A percentile compares a stretch with the other conserved stretches of the same genome.
Conservation (phyloP, 805 yeast species). For the Metschnikowia chrysomelidarum region DNA sequence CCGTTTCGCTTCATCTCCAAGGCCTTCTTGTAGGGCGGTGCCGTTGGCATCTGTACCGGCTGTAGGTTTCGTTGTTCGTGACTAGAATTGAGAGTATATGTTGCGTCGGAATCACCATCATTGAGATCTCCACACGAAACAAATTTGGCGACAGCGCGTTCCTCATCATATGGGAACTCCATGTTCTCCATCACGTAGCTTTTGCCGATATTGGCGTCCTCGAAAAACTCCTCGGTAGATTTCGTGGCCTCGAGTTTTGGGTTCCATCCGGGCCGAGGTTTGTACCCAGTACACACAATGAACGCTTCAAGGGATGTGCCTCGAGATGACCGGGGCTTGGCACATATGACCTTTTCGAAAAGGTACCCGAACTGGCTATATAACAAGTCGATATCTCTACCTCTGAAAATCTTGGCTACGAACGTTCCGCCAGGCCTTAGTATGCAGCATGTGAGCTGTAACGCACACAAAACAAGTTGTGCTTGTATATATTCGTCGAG, state of each 20-base stretch:
- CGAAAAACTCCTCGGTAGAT: constrained; percentile 82
- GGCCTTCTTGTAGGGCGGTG: constrained; percentile 95
- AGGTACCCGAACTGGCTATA: constrained; percentile 88
- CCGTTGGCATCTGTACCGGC: constrained; percentile 94
- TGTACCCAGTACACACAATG: constrained; percentile 85
- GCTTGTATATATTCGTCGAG: constrained; percentile 97
- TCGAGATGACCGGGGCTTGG: constrained; percentile 93
- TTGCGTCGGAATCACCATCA: constrained; percentile 92
- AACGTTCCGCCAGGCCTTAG: constrained; percentile 88
- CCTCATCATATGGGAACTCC: constrained; percentile 51
- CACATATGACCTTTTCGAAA: constrained; percentile 86
- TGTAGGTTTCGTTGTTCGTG: constrained; percentile 56
- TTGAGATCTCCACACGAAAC: constrained; percentile 92
- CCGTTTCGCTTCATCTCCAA: constrained; percentile 83
- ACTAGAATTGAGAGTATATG: constrained; percentile 58
- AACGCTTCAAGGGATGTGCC: constrained; percentile 94
- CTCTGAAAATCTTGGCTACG: constrained; percentile 95
- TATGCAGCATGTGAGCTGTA: constrained; percentile 87
- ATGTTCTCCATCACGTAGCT: constrained; percentile 46
- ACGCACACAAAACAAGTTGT: constrained; percentile 85
- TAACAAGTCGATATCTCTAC: constrained; percentile 89
- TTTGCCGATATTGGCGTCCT: constrained; percentile 57
- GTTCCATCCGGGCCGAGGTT: constrained; percentile 79
- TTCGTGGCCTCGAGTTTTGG: constrained; percentile 57
- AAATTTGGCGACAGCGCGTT: constrained; percentile 81